Base-by-base conservation (phyloP, 306 rosid species). In the Castanopsis chinensis region DNA sequence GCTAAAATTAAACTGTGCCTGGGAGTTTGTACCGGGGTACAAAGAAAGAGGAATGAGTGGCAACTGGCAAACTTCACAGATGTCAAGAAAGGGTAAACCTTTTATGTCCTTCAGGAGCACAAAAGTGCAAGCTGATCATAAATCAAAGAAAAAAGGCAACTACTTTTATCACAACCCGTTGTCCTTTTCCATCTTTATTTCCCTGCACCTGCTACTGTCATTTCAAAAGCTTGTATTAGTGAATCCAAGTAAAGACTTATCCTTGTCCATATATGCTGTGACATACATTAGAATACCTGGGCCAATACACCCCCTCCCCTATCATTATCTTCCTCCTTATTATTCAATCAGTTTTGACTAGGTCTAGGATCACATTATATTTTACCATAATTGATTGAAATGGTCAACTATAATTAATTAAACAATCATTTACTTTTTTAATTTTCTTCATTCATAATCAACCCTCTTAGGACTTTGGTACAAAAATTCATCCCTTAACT, bases 61-160 rank as follows among this genome's bases (percentile, higher is more conserved):
- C 45, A 73, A 75, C 80, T 79, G 75, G 20, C 41, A 76, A 56
- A 79, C 51, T 17, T 67, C 49, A 63, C 72, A 32, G 5, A 67
- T 35, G 82, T 79, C 87, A 76, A 77, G 60, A 74, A 21, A 19
- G 33, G 80, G 82, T 35, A 23, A 45, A 18, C 51, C 15, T 69
- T 57, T 73, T 23, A n/a, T 1, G 78, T 61, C 61, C 61, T 67
- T 51, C 76, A 69, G 37, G 56, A 57, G 71, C 75, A 69, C 82
- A 78, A 68, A 80, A 74, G 68, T 7, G 30, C 10, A 1, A 15
- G 69, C 18, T 51, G 72, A 81, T 77, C 15, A 73, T 64, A 81
- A 55, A 79, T 56, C 35, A 75, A 75, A 79, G 63, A 49, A 41
- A 86, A 86, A 76, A 82, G 83, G 65, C 18, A 23, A 17, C 68